phyloP scores from a whole-genome alignment of 2,329 filamentous ascomycete genomes.

The Alternaria sp. region DNA sequence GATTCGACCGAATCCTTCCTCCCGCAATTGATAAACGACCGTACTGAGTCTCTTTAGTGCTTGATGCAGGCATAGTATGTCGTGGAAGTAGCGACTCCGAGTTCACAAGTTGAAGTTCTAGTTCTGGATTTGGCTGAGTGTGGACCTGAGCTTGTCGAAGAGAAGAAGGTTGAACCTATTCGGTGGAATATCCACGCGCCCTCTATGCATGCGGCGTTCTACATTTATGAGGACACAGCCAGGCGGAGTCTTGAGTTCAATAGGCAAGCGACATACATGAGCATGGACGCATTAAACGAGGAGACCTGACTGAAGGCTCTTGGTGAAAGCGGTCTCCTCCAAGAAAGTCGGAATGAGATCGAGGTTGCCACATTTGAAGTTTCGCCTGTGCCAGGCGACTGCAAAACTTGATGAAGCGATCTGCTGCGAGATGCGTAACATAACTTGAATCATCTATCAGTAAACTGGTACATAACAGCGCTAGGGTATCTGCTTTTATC shows the following conservation, averaged over 20 bases:
- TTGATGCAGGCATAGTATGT: neutral
- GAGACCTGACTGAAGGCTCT: neutral
- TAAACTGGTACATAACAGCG: neutral
- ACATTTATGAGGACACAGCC: neutral
- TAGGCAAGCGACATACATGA: neutral
- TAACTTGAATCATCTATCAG: neutral
- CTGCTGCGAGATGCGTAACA: neutral
- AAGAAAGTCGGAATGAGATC: neutral
- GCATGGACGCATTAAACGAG: neutral
- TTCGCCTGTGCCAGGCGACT: too few species aligned
- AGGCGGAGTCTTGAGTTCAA: neutral
- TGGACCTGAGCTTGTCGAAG: neutral
- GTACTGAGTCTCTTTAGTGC: neutral
- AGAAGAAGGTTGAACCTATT: too few species aligned
- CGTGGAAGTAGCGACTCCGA: neutral
- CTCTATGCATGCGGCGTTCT: neutral
- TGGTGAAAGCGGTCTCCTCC: neutral
- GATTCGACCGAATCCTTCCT: neutral
- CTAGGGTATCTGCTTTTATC: constrained; percentile 8
- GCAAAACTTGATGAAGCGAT: too few species aligned
- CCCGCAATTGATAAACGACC: neutral
- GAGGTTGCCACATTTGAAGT: neutral
- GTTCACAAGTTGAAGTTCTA: neutral
- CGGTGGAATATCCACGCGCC: neutral
- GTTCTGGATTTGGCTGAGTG: neutral